Conservation (phyloP, 352 stramenopile species). For the Blastocystis sp. region DNA sequence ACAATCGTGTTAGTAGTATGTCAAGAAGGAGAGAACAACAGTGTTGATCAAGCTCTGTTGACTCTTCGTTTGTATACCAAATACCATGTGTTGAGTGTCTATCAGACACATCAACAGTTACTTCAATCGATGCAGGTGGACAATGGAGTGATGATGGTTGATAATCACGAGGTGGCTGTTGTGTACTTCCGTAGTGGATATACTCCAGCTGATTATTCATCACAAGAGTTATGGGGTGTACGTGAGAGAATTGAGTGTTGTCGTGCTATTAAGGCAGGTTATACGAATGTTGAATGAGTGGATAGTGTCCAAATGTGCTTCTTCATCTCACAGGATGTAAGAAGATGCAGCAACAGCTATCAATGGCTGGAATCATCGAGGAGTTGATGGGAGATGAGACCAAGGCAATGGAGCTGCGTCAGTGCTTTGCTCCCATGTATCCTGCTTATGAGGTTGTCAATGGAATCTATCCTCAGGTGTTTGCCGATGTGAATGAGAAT, state of each 20-base stretch:
- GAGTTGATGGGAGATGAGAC: conserved; percentile 72
- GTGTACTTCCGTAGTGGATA: conserved; percentile 91
- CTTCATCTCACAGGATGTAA: conserved; percentile 94
- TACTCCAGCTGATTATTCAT: conserved; percentile 87
- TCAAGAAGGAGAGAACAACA: conserved; percentile 41
- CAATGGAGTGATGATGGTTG: conserved; percentile 16
- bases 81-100: conserved; percentile 22
- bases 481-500: conserved; percentile 68
- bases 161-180: conserved; percentile 75
- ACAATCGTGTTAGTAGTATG: conserved; percentile 10
- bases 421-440: conserved; percentile 86
- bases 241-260: conserved; percentile 80
- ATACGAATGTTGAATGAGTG: conserved; percentile 41
- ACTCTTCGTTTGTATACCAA: neutral
- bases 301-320: conserved; percentile 83
- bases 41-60: conserved; percentile 4
- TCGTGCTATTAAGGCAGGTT: conserved; percentile 78
- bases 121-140: neutral
- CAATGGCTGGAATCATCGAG: conserved; percentile 75
- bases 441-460: conserved; percentile 67
- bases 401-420: conserved; percentile 71
- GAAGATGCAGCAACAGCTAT: conserved; percentile 92
- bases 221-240: conserved; percentile 77
- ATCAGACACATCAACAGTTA: conserved; percentile 33
- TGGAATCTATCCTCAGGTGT: conserved; percentile 69